phyloP scores from a whole-genome alignment of 805 yeast genomes.

The Wickerhamiella nectarea region DNA sequence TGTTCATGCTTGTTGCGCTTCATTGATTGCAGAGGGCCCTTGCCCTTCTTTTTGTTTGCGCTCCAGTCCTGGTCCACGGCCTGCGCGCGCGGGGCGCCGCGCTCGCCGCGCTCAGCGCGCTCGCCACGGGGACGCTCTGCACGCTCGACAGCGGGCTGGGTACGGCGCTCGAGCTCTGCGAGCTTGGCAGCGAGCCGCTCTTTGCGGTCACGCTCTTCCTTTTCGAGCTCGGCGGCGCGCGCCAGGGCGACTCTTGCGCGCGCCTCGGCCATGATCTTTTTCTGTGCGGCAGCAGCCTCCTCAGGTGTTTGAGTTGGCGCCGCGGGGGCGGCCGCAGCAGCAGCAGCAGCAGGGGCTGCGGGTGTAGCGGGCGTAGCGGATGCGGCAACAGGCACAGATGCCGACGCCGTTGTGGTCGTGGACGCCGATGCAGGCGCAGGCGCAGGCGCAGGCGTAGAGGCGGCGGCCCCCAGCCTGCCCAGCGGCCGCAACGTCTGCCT shows the following conservation, averaged over 20 bases:
- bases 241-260: conserved; percentile 23
- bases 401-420: neutral
- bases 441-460: neutral
- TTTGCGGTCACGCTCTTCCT: conserved; percentile 12
- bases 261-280: conserved; percentile 24
- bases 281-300: conserved; percentile 21
- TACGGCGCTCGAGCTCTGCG: conserved; percentile 1
- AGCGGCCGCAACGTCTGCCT: neutral
- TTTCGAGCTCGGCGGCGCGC: conserved; percentile 14
- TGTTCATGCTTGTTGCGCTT: neutral
- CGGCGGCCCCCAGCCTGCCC: neutral
- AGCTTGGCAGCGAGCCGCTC: conserved; percentile 8
- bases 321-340: neutral
- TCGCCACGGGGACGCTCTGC: too few species aligned
- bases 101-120: too few species aligned
- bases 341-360: conserved; percentile 1
- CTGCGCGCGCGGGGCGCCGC: too few species aligned
- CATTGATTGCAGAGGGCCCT: neutral
- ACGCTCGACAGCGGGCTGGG: neutral
- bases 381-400: too few species aligned
- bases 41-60: neutral
- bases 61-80: conserved; percentile 7
- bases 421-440: conserved; percentile 4
- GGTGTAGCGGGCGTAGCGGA: conserved; percentile 1
- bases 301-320: conserved; percentile 9